Evolutionary conservation across 2,329 filamentous ascomycete species (phyloP).

Genomic region (Triangularia setosa): DNA sequence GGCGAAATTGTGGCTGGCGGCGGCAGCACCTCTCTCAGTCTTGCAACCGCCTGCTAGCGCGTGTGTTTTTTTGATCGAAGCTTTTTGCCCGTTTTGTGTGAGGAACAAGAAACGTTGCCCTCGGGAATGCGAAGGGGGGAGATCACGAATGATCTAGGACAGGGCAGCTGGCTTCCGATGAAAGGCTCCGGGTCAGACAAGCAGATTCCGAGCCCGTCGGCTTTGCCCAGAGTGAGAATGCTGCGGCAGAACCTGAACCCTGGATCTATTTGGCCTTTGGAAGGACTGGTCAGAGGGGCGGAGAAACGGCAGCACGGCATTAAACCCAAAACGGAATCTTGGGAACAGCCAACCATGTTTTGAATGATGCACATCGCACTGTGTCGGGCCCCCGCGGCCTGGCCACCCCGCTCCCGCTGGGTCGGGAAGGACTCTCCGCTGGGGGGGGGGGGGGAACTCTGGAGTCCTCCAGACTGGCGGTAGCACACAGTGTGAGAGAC

Average conservation of each 20-base stretch:
- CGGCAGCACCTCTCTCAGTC: background rate
- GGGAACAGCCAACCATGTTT: too few relatives aligned
- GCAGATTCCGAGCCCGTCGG: too few relatives aligned
- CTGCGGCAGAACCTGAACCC: slow-evolving; percentile 21
- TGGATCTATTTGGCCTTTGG: slow-evolving; percentile 13
- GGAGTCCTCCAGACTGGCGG: background rate
- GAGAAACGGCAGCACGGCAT: slow-evolving; percentile 17
- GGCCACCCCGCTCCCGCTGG: slow-evolving; percentile 14
- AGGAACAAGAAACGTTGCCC: background rate
- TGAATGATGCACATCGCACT: slow-evolving; percentile 15
- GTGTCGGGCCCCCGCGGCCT: background rate
- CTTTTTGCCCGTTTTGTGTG: background rate
- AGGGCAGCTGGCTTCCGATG: too few relatives aligned
- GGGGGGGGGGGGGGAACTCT: background rate
- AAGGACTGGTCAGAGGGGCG: slow-evolving; percentile 20
- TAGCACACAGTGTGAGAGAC: slow-evolving; percentile 10
- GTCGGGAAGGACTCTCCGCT: slow-evolving; percentile 18
- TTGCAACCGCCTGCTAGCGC: too few relatives aligned
- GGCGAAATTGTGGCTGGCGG: slow-evolving; percentile 9
- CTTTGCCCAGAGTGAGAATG: background rate
- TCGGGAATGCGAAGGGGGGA: slow-evolving; percentile 5
- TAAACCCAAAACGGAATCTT: too few relatives aligned
- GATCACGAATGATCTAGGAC: background rate
- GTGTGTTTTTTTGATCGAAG: background rate
- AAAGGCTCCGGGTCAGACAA: too few relatives aligned